Base-by-base conservation (phyloP, 1,284 basidiomycete species). In the Heliocybe sulcata region DNA sequence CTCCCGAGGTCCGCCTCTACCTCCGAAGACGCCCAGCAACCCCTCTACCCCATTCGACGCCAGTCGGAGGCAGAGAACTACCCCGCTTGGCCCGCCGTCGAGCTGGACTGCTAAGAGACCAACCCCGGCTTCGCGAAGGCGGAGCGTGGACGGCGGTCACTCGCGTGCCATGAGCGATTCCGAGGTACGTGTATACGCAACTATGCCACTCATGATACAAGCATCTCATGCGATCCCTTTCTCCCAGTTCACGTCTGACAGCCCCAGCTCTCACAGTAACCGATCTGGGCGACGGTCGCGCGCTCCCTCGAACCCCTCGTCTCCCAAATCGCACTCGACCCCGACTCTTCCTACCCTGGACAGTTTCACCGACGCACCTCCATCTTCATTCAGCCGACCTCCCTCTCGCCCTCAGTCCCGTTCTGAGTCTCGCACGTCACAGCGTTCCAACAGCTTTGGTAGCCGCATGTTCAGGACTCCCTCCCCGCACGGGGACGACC, bases 71-170 rank as follows among this genome's bases (percentile, higher is more conserved):
- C 83, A 88, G 64, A 77, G 87, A 25, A 75, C 83, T 9, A 80
- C 80, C 0, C 85, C 85, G 1, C 67, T 86, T 54, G 69, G 63
- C 19, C 81, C 85, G 0, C 88, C 87, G 0, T 89, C 87, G 2
- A 87, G 83, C 60, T 90, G 87, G 86, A 63, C 77, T 19, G 38
- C 38, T 16, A 84, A 81, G 57, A 75, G 85, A 3, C 85, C 86
- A 4, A 70, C 76, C 25, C 82, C 85, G 45, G 76, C 81, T 4
- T 70, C 74, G 47, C 74, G 87, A 54, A 72, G 86, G 51, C 85
- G 77, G 69, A 89, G 87, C 57, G 79, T 86, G 60, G 85, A 83
- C 11, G 82, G 86, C 23, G 77, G 72, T 56, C 70, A 72, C 35
- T 68, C 68, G 50, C 72, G 71, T 29, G 64, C 69, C 16, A 58